Evolutionary conservation across 139 green algal genomes (phyloP).

Genomic region (Chlamydomonas incerta): DNA sequence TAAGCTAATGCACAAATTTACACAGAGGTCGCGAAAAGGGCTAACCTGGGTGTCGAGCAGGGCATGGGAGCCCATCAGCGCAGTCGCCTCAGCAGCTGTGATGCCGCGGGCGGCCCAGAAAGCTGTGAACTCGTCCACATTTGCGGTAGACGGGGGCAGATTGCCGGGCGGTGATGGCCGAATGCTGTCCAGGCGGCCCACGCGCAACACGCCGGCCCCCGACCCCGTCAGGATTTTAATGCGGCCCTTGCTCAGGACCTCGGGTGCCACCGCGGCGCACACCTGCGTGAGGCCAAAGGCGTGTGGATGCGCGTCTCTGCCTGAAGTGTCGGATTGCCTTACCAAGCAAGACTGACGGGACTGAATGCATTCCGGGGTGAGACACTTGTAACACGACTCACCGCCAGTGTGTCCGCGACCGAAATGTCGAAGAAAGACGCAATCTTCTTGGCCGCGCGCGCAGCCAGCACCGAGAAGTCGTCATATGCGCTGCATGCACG

Average conservation of each 20-base stretch:
- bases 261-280: background rate
- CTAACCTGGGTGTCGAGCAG: background rate
- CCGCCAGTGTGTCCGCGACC: constrained; percentile 20
- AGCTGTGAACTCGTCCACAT: background rate
- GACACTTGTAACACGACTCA: background rate
- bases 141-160: background rate
- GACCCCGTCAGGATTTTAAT: background rate
- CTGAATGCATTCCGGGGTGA: too few species aligned
- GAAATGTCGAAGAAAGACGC: constrained; percentile 1
- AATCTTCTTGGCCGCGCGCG: background rate
- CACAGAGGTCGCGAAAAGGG: too few species aligned
- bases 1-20: too few species aligned
- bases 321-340: too few species aligned
- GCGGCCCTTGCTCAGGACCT: background rate
- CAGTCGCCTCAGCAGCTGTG: background rate
- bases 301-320: background rate
- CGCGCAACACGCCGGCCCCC: background rate
- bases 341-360: too few species aligned
- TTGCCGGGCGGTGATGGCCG: background rate
- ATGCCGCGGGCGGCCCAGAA: background rate
- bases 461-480: background rate
- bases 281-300: background rate
- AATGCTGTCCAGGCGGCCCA: background rate
- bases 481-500: background rate
- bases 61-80: background rate